Base-by-base conservation (phyloP, 139 green algal genomes). In the Chlamydomonas incerta region DNA sequence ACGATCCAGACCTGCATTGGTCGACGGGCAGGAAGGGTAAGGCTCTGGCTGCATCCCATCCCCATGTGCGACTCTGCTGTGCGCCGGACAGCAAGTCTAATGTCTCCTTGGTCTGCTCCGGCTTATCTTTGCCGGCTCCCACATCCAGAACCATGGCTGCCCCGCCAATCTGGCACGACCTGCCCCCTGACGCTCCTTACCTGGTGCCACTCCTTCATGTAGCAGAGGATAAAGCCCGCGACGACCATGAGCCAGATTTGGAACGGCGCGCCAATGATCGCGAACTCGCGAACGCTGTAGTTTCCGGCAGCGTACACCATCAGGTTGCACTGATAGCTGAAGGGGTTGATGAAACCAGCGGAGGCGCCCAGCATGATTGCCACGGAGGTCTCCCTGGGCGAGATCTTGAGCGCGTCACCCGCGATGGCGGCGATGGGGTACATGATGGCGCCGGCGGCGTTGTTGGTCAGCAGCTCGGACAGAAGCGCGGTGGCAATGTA, bases 321-420 rank as follows among this genome's bases (percentile, higher is more conserved):
- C 23, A 96, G 88, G 88, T 96, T 95, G 80, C 69, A 89, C 86
- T 95, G 92, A 87, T 95, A 95, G 26, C 74, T 65, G 87, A 92
- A 93, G 47, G 92, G 93, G 33, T 71, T 87, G 66, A 90, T 88
- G 86, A 93, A 95, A 69, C 69, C 87, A 0, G 91, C 89, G 17
- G 82, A 91, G 29, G 89, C 91, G 15, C 87, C 93, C 34, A 93
- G 81, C 90, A 93, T 93, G 77, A 89, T 65, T 20, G 86, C 81
- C 4, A 87, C 74, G 17, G 79, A 86, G 80, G 88, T 90, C 14
- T 81, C 68, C 41, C 69, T 85, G 77, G 8, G 2, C 8, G 55
- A 10, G 18, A 92, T 83, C 34, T 70, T 80, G 17, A 92, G 72
- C 58, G 72, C n/a, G 2, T 88, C 82, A 6, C 81, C 89, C 17